Evolutionary conservation across 805 yeast species (phyloP).

Genomic region (Pichia scutulata): DNA sequence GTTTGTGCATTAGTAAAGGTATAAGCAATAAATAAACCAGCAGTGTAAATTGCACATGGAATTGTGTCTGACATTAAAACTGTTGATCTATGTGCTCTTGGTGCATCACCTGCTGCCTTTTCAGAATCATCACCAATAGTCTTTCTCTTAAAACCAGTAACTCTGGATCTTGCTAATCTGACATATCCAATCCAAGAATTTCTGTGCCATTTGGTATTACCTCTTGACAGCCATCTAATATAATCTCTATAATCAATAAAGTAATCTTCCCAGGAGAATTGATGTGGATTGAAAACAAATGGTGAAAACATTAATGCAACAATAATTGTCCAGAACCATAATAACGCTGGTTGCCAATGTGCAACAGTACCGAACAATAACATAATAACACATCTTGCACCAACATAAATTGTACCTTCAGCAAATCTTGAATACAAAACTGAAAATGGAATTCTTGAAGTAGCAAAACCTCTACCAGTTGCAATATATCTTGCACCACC

Average conservation of each 20-base stretch:
- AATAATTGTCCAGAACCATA: conserved; percentile 96
- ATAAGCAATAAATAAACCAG: conserved; percentile 73
- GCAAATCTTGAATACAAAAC: conserved; percentile 72
- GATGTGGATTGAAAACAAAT: conserved; percentile 94
- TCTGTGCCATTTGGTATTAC: conserved; percentile 83
- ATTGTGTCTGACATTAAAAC: conserved; percentile 61
- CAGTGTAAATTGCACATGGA: conserved; percentile 66
- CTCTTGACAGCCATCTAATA: conserved; percentile 86
- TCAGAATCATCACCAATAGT: conserved; percentile 71
- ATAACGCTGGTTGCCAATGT: conserved; percentile 85
- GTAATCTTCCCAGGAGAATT: conserved; percentile 93
- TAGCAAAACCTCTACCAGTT: conserved; percentile 83
- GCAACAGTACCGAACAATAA: conserved; percentile 66
- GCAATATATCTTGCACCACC: conserved; percentile 87
- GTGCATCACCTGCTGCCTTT: conserved; percentile 75
- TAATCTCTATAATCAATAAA: conserved; percentile 93
- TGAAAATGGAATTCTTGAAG: conserved; percentile 70
- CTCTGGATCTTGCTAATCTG: conserved; percentile 74
- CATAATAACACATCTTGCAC: conserved; percentile 70
- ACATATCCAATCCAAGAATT: conserved; percentile 84
- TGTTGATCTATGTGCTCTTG: conserved; percentile 76
- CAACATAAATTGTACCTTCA: conserved; percentile 76
- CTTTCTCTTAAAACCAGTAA: conserved; percentile 78
- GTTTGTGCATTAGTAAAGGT: conserved; percentile 82
- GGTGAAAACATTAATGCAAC: conserved; percentile 87